These are phyloP conservation scores for Hirsutella rhossiliensis DNA, from an alignment of 2,329 filamentous ascomycete genomes.

Conservation along the genomic window DNA sequence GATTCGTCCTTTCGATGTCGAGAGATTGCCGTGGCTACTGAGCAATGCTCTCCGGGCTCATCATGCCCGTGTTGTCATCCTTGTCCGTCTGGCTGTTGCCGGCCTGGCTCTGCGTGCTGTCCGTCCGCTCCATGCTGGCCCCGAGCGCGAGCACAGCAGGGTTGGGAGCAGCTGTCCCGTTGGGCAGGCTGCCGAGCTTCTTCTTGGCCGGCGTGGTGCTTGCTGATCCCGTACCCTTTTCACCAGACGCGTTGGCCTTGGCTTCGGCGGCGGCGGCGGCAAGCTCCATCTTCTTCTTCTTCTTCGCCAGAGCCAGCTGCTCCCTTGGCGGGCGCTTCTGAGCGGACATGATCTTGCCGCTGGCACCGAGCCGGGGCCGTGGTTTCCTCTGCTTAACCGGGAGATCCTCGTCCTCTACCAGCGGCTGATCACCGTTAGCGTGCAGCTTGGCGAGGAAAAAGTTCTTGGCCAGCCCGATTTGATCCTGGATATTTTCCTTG, in stretches of 20 bases:
- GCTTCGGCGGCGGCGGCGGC: slow-evolving; percentile 39
- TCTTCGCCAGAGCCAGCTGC: slow-evolving; percentile 73
- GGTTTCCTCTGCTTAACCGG: slow-evolving; percentile 80
- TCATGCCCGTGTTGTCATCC: slow-evolving; percentile 61
- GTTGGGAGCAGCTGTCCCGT: slow-evolving; percentile 23
- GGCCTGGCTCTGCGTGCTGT: slow-evolving; percentile 46
- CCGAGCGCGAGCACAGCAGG: slow-evolving; percentile 26
- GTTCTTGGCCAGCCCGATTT: slow-evolving; percentile 80
- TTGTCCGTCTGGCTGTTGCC: slow-evolving; percentile 54
- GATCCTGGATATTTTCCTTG: slow-evolving; percentile 59
- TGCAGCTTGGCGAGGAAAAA: slow-evolving; percentile 88
- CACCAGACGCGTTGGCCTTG: slow-evolving; percentile 23
- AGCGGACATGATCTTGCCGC: slow-evolving; percentile 76
- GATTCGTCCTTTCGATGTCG: not conserved
- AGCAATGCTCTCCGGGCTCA: slow-evolving; percentile 71
- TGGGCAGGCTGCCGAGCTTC: slow-evolving; percentile 26
- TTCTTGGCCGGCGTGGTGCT: slow-evolving; percentile 40
- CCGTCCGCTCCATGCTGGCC: slow-evolving; percentile 44
- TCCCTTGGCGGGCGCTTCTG: slow-evolving; percentile 74
- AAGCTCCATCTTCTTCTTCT: slow-evolving; percentile 66
- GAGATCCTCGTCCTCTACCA: slow-evolving; percentile 90
- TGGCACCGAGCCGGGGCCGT: slow-evolving; percentile 52
- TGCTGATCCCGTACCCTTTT: slow-evolving; percentile 20
- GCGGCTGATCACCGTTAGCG: slow-evolving; percentile 64
- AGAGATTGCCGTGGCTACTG: slow-evolving; percentile 14